Conservation (phyloP, 192 early-diverging fungal species). For the Lunasporangiospora selenospora region DNA sequence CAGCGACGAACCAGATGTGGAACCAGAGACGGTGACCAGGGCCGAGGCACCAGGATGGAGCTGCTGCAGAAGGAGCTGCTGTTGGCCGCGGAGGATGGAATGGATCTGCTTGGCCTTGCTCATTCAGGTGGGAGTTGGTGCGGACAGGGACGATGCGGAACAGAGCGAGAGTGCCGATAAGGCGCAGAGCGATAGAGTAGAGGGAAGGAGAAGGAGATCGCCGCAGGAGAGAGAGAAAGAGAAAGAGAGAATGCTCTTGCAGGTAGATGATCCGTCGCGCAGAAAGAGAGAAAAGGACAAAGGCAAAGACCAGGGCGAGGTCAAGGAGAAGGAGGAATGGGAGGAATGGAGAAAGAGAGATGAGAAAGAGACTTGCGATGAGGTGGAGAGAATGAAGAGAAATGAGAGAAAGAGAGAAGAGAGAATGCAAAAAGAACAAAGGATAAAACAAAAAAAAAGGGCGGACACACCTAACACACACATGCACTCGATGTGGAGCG, state of each 20-base stretch:
- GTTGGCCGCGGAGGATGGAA: constrained; percentile 31
- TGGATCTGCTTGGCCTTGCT: constrained; percentile 43
- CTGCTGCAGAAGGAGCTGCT: constrained; percentile 24
- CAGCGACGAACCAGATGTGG: neutral
- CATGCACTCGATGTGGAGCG: no score
- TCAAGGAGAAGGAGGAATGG: neutral
- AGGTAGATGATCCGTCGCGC: no score
- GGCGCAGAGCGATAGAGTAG: no score
- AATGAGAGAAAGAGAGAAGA: no score
- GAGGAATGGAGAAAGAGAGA: neutral
- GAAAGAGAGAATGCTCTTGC: neutral
- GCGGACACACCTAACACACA: no score
- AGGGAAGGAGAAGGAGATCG: neutral
- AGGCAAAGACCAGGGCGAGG: neutral
- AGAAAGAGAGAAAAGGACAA: neutral
- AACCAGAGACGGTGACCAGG: constrained; percentile 1
- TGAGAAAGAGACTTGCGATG: neutral
- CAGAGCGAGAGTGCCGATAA: no score
- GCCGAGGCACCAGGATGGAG: constrained; percentile 2
- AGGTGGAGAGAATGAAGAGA: neutral
- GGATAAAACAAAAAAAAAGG: no score
- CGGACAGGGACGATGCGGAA: no score
- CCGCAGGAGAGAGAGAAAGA: neutral
- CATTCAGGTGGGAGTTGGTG: constrained; percentile 14
- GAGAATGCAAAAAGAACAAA: no score